Evolutionary conservation across 1,139 yeast genomes (phyloP).

Genomic region (Magnusiomyces fungicola): DNA sequence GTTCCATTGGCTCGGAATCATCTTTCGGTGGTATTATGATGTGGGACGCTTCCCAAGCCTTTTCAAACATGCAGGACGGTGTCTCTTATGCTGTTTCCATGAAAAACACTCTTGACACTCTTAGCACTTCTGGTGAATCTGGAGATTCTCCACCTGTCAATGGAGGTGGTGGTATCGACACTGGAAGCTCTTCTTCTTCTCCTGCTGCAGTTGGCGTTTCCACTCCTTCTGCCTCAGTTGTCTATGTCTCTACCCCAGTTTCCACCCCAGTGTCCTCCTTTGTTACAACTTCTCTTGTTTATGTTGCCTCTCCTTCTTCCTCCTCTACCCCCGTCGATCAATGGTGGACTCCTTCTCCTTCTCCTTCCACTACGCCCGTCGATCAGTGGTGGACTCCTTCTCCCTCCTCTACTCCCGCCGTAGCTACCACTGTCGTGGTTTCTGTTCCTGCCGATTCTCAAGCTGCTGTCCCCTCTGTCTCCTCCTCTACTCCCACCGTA

Average conservation of each 20-base stretch:
- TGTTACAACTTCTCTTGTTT: slow-evolving; percentile 4
- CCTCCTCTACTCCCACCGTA: too few species aligned
- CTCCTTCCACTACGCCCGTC: not conserved
- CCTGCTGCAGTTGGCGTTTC: slow-evolving; percentile 5
- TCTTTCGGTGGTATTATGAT: slow-evolving; percentile 78
- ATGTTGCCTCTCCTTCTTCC: not conserved
- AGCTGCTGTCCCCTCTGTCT: not conserved
- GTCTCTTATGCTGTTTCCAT: slow-evolving; percentile 39
- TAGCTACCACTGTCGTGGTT: too few species aligned
- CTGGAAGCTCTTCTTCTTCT: not conserved
- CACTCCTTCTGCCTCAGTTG: slow-evolving; percentile 11
- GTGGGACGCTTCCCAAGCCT: slow-evolving; percentile 90
- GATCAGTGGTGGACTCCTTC: not conserved
- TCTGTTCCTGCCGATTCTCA: too few species aligned
- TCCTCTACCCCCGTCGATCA: not conserved
- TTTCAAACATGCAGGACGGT: slow-evolving; percentile 44
- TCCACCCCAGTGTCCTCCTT: slow-evolving; percentile 12
- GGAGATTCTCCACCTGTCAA: not conserved
- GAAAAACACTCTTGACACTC: slow-evolving; percentile 32
- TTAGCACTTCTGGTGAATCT: not conserved
- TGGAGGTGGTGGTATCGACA: not conserved
- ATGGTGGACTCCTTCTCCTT: not conserved
- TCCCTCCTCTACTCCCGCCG: not conserved
- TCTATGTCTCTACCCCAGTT: slow-evolving; percentile 3
- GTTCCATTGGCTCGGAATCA: slow-evolving; percentile 19